phyloP scores from a whole-genome alignment of 352 stramenopile genomes.

The Globisporangium uncinulatum region DNA sequence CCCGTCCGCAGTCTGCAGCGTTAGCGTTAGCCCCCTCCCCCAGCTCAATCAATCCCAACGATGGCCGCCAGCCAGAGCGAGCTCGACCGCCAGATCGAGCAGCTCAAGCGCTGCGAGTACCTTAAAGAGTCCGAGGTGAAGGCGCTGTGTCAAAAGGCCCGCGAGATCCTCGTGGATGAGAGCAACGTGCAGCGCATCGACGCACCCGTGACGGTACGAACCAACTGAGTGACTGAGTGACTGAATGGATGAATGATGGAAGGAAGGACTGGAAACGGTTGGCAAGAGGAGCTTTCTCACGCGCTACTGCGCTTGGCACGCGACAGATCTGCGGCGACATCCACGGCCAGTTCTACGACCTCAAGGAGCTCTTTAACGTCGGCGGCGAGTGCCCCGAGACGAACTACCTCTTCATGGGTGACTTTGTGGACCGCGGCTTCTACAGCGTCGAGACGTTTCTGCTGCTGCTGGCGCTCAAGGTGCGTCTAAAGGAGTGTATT shows the following conservation, averaged over 20 bases:
- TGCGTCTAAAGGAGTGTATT: not conserved
- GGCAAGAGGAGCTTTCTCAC: too few relatives aligned
- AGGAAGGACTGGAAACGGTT: too few relatives aligned
- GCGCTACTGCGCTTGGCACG: too few relatives aligned
- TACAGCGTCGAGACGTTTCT: conserved; percentile 84
- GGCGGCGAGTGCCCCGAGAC: conserved; percentile 84
- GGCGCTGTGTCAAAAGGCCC: conserved; percentile 94
- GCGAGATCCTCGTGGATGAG: conserved; percentile 99
- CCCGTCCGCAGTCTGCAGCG: too few relatives aligned
- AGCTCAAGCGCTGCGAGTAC: conserved; percentile 96
- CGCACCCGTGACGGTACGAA: conserved; percentile 96
- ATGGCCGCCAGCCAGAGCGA: conserved; percentile 84
- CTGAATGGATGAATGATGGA: too few relatives aligned
- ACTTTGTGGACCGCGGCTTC: conserved; percentile 88
- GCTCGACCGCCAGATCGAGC: conserved; percentile 84
- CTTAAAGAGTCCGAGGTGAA: conserved; percentile 98
- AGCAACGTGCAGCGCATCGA: conserved; percentile 99
- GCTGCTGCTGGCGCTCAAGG: conserved; percentile 43
- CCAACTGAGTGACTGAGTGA: too few relatives aligned
- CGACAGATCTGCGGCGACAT: conserved; percentile 90
- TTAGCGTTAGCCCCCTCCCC: too few relatives aligned
- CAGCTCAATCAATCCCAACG: not conserved
- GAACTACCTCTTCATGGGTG: conserved; percentile 77
- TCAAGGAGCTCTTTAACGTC: conserved; percentile 95
- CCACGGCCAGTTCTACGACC: conserved; percentile 97